Evolutionary conservation across 495 filamentous ascomycete species (phyloP), one percentile per base, ranked within the genome.

Genomic region (Aspergillus haitiensis): DNA sequence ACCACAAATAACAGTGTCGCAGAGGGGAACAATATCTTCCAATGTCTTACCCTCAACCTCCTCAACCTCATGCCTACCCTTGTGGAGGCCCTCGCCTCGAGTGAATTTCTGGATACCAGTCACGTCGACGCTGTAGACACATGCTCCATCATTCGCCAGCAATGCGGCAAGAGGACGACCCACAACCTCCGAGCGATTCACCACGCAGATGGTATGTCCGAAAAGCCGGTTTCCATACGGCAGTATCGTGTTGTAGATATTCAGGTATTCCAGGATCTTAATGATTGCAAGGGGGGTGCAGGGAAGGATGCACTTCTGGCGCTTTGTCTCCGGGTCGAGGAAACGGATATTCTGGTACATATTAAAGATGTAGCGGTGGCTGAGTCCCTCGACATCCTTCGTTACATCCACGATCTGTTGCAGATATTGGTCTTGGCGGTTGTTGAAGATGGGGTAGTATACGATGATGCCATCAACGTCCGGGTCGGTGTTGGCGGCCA

Each of bases 291-390:
- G 82, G 18, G 94, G 94, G 1, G 94, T 98, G 80, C 94, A 98
- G 12, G 94, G 94, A 18, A 98, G 81, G 46, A 98, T 88, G 52
- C 86, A 93, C 73, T 98, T 98, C 72, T 90, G 88, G 46, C 75
- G 77, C 71, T 92, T 89, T 33, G 76, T 67, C 16, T 86, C 84
- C 11, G 82, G 76, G 77, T 98, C 94, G 36, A 98, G 81, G 78
- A 91, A 97, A 51, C 94, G 90, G 67, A 94, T 84, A 76, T 98
- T 98, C 79, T 97, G 89, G 79, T 97, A 98, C 91, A 98, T 96
- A 81, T 98, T 98, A 84, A 93, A 94, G 67, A 97, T 87, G 76
- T 97, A 94, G 58, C 83, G 86, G 71, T 97, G 93, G 64, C 87
- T 92, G 54, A 98, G 87, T 21, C 94, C 94, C 67, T 98, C 94